Evolutionary conservation across 192 early-diverging fungal species (phyloP), one percentile per base, ranked within the genome.

Genomic region (Mortierella claussenii): DNA sequence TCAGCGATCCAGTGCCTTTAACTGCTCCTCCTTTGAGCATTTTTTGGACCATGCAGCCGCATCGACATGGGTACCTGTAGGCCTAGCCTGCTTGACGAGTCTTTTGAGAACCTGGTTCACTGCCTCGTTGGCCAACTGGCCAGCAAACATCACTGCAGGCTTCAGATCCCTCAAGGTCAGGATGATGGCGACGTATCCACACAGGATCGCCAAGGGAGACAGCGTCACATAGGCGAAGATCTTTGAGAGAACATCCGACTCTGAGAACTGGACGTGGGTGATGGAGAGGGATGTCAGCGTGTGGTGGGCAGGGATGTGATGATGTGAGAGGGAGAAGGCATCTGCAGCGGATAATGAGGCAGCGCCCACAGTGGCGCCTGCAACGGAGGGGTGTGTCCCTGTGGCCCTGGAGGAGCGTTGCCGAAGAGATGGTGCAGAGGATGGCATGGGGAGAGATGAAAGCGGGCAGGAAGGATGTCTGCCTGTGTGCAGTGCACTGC

Each of bases 241-340:
- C 62, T 87, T 86, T 11, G 88, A 85, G 3, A 92, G 8, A 3
- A 81, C 69, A 55, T 93, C 90, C 23, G 61, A 30, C 31, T 73
- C 68, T 43, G 85, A 66, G 75, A 89, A 95, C 46, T 89, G 82
- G 44, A 95, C 90, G 60, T 89, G 89, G 2, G 92, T 93, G 11
- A 93, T 74, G 23, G 87, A 87, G 30, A 94, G 75, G 1, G 93
- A 83, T 15, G 84, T 83, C 6, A 87, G 64, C 24, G 74, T 59
- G 24, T 78, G 68, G 31, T 68, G 67, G 10, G 67, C 45, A 13
- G 61, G 76, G 36, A 69, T 52, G 11, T 68, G 54, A 45, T n/a
- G n/a, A n/a, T n/a, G n/a, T n/a, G n/a, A n/a, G n/a, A n/a, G n/a
- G n/a, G 66, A 64, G 12, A 42, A 21, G 23, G 33, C 7, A 8